Evolutionary conservation across 257 asterid species (phyloP), one percentile per base, ranked within the genome.

Genomic region (Leonotis leonurus): DNA sequence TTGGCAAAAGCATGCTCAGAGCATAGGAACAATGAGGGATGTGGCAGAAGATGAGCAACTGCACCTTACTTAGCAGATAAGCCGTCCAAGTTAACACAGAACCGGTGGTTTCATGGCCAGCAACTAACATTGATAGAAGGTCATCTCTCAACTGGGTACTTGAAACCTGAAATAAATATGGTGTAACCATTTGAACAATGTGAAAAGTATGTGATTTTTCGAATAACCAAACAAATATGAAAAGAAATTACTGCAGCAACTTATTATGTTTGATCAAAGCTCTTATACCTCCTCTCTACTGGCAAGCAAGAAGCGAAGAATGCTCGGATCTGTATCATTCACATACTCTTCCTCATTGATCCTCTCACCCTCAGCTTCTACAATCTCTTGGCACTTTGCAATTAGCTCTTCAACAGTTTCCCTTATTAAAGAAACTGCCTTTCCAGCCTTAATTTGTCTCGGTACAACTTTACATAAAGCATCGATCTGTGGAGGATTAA

Each of bases 91-190:
- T 84, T 78, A 92, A 78, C 54, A 92, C 97, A 8, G 97, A 92
- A 64, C 97, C 99, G 63, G 97, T 89, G 70, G 99, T 89, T 80
- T 92, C 98, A 70, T 92, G 97, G 21, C 97, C 99, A 61, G 99
- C 99, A 75, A 92, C 99, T 70, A 92, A 75, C 99, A 92, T 89
- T n/a, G 99, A 92, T 72, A 89, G 77, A 76, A 92, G 96, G 70
- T 92, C 97, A 62, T 91, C 95, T 68, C 98, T 82, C 55, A 92
- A 82, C 77, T 89, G 97, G 69, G 70, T 48, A 67, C 97, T 89
- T 59, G 99, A 84, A 63, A 92, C 99, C 98, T 86, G 70, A 58
- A 77, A 54, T 30, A 56, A 29, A 66, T 55, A 71, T 21, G 46
- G 43, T 17, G 26, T 40, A 53, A 46, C 16, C 24, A 41, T 32